phyloP scores from a whole-genome alignment of 495 filamentous ascomycete genomes.

The Amniculicola lignicola region DNA sequence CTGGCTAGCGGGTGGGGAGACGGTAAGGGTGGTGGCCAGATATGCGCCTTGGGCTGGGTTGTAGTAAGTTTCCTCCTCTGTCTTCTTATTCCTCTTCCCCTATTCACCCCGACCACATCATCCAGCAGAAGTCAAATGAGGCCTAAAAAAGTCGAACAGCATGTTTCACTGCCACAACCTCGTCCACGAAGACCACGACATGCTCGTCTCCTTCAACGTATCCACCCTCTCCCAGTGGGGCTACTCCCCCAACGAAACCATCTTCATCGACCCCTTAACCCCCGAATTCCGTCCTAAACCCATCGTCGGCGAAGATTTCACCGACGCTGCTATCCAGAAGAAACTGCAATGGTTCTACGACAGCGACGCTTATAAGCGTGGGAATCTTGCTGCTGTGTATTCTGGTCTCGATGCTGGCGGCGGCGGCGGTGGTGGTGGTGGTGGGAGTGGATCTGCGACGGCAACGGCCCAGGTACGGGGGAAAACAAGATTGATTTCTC shows the following conservation, averaged over 20 bases:
- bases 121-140: too few species aligned
- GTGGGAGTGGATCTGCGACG: too few species aligned
- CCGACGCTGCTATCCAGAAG: constrained; percentile 17
- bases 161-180: constrained; percentile 49
- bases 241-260: constrained; percentile 47
- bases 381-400: constrained; percentile 5
- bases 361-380: constrained; percentile 23
- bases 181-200: constrained; percentile 59
- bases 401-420: constrained; percentile 15
- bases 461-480: too few species aligned
- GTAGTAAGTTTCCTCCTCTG: constrained; percentile 38
- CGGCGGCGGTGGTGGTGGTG: not conserved
- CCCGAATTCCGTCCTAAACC: constrained; percentile 21
- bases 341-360: constrained; percentile 30
- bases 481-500: too few species aligned
- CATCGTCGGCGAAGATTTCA: constrained; percentile 12
- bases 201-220: constrained; percentile 61
- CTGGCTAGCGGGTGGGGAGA: constrained; percentile 49
- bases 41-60: constrained; percentile 55
- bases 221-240: constrained; percentile 47
- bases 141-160: too few species aligned
- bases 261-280: constrained; percentile 45
- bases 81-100: not conserved
- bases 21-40: constrained; percentile 37
- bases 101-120: too few species aligned